Evolutionary conservation across 2,329 filamentous ascomycete species (phyloP).

Genomic region (Hypoxylon sp.): DNA sequence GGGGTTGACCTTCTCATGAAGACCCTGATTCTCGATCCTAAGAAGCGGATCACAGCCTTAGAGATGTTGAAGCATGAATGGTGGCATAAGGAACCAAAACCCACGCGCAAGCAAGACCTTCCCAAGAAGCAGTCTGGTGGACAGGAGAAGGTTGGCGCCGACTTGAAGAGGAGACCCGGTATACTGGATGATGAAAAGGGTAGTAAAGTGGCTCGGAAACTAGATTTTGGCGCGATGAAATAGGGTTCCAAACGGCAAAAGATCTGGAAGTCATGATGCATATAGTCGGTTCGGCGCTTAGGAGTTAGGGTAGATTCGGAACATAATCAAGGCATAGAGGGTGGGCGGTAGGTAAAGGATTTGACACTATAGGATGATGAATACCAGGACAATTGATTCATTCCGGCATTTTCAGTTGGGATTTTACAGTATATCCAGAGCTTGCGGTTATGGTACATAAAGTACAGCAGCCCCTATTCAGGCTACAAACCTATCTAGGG

Average conservation of each 20-base stretch:
- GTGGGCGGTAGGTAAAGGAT: slow-evolving; percentile 18
- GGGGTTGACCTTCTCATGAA: slow-evolving; percentile 91
- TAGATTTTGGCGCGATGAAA: slow-evolving; percentile 77
- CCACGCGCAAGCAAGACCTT: slow-evolving; percentile 84
- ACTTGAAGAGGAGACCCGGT: slow-evolving; percentile 83
- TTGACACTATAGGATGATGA: neutral
- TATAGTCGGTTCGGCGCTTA: slow-evolving; percentile 41
- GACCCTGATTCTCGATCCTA: slow-evolving; percentile 89
- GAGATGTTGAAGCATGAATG: slow-evolving; percentile 86
- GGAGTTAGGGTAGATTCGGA: slow-evolving; percentile 25
- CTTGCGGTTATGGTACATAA: slow-evolving; percentile 48
- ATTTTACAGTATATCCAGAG: slow-evolving; percentile 15
- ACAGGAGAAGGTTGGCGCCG: slow-evolving; percentile 81
- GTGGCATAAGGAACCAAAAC: slow-evolving; percentile 87
- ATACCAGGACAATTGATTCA: slow-evolving; percentile 5
- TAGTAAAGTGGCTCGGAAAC: slow-evolving; percentile 83
- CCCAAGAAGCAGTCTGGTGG: slow-evolving; percentile 84
- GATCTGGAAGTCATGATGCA: slow-evolving; percentile 17
- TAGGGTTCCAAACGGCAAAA: slow-evolving; percentile 44
- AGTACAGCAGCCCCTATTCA: slow-evolving; percentile 32
- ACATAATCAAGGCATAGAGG: slow-evolving; percentile 5
- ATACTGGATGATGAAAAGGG: slow-evolving; percentile 77
- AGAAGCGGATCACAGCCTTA: slow-evolving; percentile 82
- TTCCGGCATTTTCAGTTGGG: slow-evolving; percentile 15
- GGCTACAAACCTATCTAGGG: slow-evolving; percentile 13